Conservation (phyloP, 208 protist species). For the Plasmodiophora brassicae region DNA sequence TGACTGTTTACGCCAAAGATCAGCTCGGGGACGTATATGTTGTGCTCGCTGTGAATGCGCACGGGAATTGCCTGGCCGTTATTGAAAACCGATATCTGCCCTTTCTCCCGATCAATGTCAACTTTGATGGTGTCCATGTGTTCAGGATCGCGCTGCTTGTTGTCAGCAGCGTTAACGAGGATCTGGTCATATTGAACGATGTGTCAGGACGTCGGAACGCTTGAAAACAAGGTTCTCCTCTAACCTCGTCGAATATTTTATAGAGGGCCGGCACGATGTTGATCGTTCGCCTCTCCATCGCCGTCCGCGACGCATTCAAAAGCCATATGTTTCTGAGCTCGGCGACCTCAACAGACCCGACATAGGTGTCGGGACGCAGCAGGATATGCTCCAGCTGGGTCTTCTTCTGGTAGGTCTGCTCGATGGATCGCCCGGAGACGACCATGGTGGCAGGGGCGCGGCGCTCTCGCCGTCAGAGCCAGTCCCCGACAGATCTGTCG, state of each 20-base stretch:
- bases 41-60: slow-evolving; percentile 56
- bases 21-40: slow-evolving; percentile 94
- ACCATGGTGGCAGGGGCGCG: neutral
- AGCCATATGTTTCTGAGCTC: slow-evolving; percentile 3
- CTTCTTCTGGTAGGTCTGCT: slow-evolving; percentile 90
- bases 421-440: slow-evolving; percentile 59
- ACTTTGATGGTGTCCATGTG: slow-evolving; percentile 81
- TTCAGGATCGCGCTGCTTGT: slow-evolving; percentile 89
- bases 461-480: neutral
- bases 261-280: slow-evolving; percentile 97
- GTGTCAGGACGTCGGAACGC: neutral
- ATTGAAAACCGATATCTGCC: slow-evolving; percentile 91
- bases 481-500: neutral
- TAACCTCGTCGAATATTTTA: slow-evolving; percentile 99
- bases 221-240: neutral
- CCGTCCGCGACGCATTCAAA: slow-evolving; percentile 46
- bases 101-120: slow-evolving; percentile 83
- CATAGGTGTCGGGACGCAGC: slow-evolving; percentile 97
- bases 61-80: slow-evolving; percentile 80
- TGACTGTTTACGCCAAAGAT: too few species aligned
- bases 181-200: slow-evolving; percentile 66
- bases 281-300: slow-evolving; percentile 85
- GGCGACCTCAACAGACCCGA: slow-evolving; percentile 81
- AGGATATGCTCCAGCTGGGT: slow-evolving; percentile 96
- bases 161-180: slow-evolving; percentile 99